phyloP scores from a whole-genome alignment of 305 asterid genomes.

The Rubia tinctorum region DNA sequence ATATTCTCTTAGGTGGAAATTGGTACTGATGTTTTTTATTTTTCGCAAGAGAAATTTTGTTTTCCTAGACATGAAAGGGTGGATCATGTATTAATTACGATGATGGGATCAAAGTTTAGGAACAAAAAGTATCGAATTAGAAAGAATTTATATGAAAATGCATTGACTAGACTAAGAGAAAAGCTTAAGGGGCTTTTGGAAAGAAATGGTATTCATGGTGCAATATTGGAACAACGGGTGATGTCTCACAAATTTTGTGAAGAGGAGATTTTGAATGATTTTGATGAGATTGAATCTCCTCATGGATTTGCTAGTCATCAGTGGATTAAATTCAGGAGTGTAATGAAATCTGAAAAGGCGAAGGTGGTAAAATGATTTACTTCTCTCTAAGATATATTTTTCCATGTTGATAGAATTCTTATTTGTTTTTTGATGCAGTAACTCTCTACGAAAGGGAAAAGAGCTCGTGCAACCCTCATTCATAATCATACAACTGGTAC shows the following conservation, averaged over 20 bases:
- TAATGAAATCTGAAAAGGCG: not conserved
- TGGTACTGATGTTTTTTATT: not conserved
- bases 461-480: not conserved
- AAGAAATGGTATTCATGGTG: not conserved
- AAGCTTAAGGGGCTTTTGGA: not conserved
- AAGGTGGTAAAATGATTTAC: not conserved
- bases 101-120: not conserved
- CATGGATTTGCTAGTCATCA: not conserved
- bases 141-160: not conserved
- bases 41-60: not conserved
- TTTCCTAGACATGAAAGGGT: not conserved
- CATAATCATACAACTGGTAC: not conserved
- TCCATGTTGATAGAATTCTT: not conserved
- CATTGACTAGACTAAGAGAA: not conserved
- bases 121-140: not conserved
- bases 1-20: too few relatives aligned
- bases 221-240: not conserved
- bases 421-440: too few relatives aligned
- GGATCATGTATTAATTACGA: not conserved
- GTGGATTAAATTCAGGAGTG: not conserved
- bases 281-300: not conserved
- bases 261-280: not conserved
- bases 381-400: too few relatives aligned
- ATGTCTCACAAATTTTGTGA: not conserved
- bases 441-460: not conserved